These are phyloP conservation scores for Bisporella sp. DNA, from an alignment of 2,329 filamentous ascomycete genomes.

Conservation along the genomic window DNA sequence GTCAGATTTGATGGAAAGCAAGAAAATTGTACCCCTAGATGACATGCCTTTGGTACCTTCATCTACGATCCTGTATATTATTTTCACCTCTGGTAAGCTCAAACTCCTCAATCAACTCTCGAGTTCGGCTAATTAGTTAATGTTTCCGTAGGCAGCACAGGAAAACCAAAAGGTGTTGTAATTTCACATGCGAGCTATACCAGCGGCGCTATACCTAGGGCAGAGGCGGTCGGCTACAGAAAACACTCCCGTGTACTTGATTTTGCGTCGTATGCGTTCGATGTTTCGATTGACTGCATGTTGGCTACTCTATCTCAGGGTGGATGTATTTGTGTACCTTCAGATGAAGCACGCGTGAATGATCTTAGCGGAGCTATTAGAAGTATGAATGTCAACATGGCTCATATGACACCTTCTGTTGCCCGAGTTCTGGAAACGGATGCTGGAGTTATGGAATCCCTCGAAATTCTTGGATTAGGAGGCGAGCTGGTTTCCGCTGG, in stretches of 20 bases:
- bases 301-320: constrained; percentile 10
- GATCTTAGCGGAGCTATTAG: constrained; percentile 5
- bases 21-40: neutral
- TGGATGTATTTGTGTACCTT: constrained; percentile 15
- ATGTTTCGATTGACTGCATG: constrained; percentile 12
- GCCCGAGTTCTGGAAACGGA: neutral
- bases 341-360: constrained; percentile 10
- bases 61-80: neutral
- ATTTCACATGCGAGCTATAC: neutral
- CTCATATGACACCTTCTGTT: neutral
- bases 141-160: neutral
- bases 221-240: neutral
- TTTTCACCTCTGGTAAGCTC: neutral
- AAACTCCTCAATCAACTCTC: too few relatives aligned
- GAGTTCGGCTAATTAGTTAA: too few relatives aligned
- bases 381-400: neutral
- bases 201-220: neutral
- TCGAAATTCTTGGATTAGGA: neutral
- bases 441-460: neutral
- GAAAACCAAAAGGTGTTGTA: neutral
- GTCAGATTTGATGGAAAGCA: neutral
- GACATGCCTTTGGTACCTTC: neutral
- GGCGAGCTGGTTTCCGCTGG: neutral
- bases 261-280: constrained; percentile 15
- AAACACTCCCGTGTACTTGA: constrained; percentile 8